Evolutionary conservation across 2,329 filamentous ascomycete genomes (phyloP), one percentile per base, ranked within the genome.

Genomic region (Pseudocercospora macadamiae): DNA sequence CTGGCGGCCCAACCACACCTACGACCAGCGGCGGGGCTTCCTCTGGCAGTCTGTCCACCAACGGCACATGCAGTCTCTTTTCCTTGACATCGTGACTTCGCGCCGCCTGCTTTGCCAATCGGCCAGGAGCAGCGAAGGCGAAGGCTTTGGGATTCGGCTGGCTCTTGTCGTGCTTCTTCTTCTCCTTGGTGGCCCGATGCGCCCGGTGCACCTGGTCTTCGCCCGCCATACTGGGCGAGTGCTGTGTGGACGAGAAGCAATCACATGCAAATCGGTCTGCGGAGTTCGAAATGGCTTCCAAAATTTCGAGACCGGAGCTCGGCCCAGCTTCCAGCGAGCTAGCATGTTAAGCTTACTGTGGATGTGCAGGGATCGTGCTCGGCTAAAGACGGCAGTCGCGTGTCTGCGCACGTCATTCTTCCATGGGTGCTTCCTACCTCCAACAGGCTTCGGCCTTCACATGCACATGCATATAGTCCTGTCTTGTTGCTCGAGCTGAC

Each of bases 21-120:
- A 97, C 93, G 57, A 99, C 87, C 60, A 96, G 86, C 59, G 95
- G 95, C 23, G 95, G 93, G 14, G 95, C 90, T 79, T 97, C 95
- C 76, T 97, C 93, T 65, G 95, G 93, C 25, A 97, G 82, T 67
- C 96, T 88, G 81, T 99, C 95, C 78, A 97, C 90, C 74, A 96
- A 89, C 44, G 95, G 95, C 16, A 99, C 95, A 82, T 99, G 96
- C 36, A 97, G 83, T 60, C 93, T 86, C 78, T 96, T 97, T 78
- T 99, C 96, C 83, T 91, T 95, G 76, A 96, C 87, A 83, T 91
- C 88, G 70, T 87, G 83, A 59, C 87, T 89, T 71, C 89, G 82
- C 54, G 87, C 86, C 4, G 88, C 89, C 65, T 90, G 86, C 74
- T 87, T 89, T 60, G 89, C 86, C 67, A 93, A 83, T 71, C 89